phyloP scores from a whole-genome alignment of 768 basidiomycete genomes.

The Erythrobasidium yunnanense region DNA sequence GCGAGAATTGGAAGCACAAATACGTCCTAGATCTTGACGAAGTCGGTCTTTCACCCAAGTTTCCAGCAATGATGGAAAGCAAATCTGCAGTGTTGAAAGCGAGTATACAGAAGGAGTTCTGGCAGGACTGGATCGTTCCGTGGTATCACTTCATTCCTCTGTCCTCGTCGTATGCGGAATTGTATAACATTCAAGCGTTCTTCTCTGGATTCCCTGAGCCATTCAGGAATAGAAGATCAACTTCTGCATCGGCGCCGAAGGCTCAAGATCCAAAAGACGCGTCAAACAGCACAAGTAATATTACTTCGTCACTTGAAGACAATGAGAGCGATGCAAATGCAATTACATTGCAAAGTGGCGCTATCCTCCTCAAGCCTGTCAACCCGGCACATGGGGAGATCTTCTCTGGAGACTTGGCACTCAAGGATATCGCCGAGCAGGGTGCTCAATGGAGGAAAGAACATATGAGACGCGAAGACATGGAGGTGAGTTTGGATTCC shows the following conservation, averaged over 20 bases:
- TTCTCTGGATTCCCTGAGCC: slow-evolving; percentile 58
- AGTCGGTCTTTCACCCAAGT: slow-evolving; percentile 88
- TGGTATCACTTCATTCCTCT: slow-evolving; percentile 82
- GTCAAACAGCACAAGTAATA: slow-evolving; percentile 32
- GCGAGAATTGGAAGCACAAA: slow-evolving; percentile 84
- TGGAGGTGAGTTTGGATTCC: slow-evolving; percentile 53
- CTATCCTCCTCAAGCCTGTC: slow-evolving; percentile 30
- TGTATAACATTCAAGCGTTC: slow-evolving; percentile 86
- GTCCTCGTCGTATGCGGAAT: slow-evolving; percentile 71
- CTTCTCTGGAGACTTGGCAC: slow-evolving; percentile 33
- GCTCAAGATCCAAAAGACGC: slow-evolving; percentile 48
- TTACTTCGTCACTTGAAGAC: neutral
- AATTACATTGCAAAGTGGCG: slow-evolving; percentile 36
- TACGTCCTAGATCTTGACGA: slow-evolving; percentile 86
- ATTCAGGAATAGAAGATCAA: slow-evolving; percentile 25
- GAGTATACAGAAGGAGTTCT: slow-evolving; percentile 37
- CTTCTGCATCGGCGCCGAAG: slow-evolving; percentile 48
- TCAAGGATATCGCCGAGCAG: slow-evolving; percentile 68
- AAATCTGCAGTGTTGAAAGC: slow-evolving; percentile 50
- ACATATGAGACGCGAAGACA: slow-evolving; percentile 69
- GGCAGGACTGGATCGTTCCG: slow-evolving; percentile 40
- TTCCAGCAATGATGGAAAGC: slow-evolving; percentile 70
- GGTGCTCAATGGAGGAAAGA: slow-evolving; percentile 88
- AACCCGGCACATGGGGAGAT: slow-evolving; percentile 32
- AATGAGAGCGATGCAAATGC: slow-evolving; percentile 1